A percentile compares a stretch with the other conserved stretches of the same genome.
These are phyloP conservation scores for Apiospora phragmitis DNA, from an alignment of 2,329 filamentous ascomycete genomes.

Conservation along the genomic window DNA sequence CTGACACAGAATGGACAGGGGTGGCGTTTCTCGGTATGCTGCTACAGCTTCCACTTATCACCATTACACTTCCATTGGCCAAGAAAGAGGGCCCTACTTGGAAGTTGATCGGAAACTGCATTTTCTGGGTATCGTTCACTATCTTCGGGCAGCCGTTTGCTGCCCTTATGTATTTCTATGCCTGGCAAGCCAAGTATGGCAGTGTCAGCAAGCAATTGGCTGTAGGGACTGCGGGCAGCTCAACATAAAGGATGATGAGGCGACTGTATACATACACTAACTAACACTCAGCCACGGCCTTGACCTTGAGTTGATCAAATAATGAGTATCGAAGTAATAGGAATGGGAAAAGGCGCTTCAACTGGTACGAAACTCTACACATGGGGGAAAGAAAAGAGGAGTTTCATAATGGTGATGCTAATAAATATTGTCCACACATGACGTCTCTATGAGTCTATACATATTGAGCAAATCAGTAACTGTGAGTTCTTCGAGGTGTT, in stretches of 20 bases:
- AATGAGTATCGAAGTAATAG: neutral
- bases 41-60: constrained; percentile 85
- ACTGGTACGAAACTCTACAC: neutral
- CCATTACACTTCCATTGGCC: constrained; percentile 75
- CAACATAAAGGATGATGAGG: neutral
- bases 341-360: neutral
- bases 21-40: constrained; percentile 96
- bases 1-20: constrained; percentile 49
- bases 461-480: neutral
- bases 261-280: neutral
- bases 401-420: neutral
- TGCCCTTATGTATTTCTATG: constrained; percentile 93
- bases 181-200: constrained; percentile 97
- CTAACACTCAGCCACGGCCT: neutral
- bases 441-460: neutral
- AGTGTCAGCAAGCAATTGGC: constrained; percentile 60
- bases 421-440: neutral
- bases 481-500: neutral
- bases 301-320: neutral
- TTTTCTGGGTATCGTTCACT: constrained; percentile 97
- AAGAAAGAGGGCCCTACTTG: constrained; percentile 75
- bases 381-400: neutral
- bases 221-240: neutral
- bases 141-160: constrained; percentile 93
- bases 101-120: constrained; percentile 82